These are phyloP conservation scores for Agaricus sinodeliciosus DNA, from an alignment of 768 basidiomycete genomes.

Conservation along the genomic window DNA sequence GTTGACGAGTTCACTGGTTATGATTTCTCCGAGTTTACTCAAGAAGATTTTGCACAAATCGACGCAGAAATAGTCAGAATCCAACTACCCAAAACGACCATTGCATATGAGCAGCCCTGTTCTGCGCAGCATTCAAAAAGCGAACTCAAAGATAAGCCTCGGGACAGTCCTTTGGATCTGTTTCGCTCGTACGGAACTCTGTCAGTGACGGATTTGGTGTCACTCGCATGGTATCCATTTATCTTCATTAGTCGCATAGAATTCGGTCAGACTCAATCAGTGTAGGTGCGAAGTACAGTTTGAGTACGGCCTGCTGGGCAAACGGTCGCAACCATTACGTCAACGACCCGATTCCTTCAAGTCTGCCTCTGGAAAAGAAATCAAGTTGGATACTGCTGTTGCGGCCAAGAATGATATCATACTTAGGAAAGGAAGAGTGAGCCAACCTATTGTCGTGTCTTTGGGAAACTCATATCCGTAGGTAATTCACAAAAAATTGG, in stretches of 20 bases:
- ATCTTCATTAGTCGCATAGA: neutral
- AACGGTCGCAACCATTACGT: constrained; percentile 39
- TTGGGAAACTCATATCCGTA: constrained; percentile 18
- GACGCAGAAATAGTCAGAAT: constrained; percentile 30
- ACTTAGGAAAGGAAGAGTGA: constrained; percentile 50
- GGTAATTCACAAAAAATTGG: constrained; percentile 73
- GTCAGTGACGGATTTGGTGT: constrained; percentile 58
- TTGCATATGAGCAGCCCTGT: constrained; percentile 4
- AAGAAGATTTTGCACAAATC: constrained; percentile 45
- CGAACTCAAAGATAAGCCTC: neutral
- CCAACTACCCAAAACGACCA: constrained; percentile 6
- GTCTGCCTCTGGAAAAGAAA: constrained; percentile 52
- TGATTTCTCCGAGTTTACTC: constrained; percentile 50
- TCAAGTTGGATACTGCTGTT: constrained; percentile 43
- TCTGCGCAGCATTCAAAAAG: neutral
- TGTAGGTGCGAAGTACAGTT: constrained; percentile 75
- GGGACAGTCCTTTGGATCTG: constrained; percentile 18
- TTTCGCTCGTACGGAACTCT: constrained; percentile 42
- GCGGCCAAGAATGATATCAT: constrained; percentile 49
- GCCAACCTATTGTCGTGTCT: constrained; percentile 9
- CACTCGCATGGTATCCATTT: constrained; percentile 49
- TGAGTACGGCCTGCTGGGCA: constrained; percentile 67
- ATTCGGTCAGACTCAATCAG: neutral
- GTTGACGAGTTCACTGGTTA: constrained; percentile 33
- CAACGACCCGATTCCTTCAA: constrained; percentile 50